phyloP scores from a whole-genome alignment of 2,329 filamentous ascomycete genomes.

The Tetracladium maxilliforme region DNA sequence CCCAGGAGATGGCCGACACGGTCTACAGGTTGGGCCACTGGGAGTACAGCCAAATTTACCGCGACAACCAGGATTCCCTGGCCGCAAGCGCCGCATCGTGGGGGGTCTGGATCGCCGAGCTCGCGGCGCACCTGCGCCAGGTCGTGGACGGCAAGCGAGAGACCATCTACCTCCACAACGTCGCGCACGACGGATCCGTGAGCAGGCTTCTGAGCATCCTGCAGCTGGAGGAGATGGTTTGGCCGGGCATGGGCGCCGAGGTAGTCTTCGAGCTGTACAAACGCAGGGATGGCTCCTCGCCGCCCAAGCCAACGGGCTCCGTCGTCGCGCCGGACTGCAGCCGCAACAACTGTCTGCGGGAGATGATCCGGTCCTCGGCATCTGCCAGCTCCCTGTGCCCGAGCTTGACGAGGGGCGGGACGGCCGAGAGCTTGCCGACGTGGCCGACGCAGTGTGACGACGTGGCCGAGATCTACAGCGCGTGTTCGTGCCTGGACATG shows the following conservation, averaged over 20 bases:
- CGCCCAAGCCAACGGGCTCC: conserved; percentile 7
- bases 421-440: conserved; percentile 6
- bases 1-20: conserved; percentile 43
- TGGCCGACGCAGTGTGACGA: conserved; percentile 13
- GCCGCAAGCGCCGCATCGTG: conserved; percentile 44
- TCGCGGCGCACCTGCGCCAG: conserved; percentile 48
- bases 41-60: conserved; percentile 69
- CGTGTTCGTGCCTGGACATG: conserved; percentile 15
- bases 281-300: conserved; percentile 13
- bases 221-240: conserved; percentile 64
- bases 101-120: conserved; percentile 62
- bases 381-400: conserved; percentile 12
- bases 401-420: conserved; percentile 6
- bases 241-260: conserved; percentile 73
- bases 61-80: conserved; percentile 48
- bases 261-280: conserved; percentile 62
- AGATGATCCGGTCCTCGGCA: conserved; percentile 11
- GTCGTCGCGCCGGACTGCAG: conserved; percentile 9
- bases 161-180: conserved; percentile 55
- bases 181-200: conserved; percentile 67
- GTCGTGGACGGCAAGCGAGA: conserved; percentile 24
- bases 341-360: conserved; percentile 15
- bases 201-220: conserved; percentile 53
- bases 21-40: conserved; percentile 68
- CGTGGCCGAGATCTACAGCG: conserved; percentile 9